These are phyloP conservation scores for Kuraishia hungarica DNA, from an alignment of 805 yeast species.

Conservation along the genomic window DNA sequence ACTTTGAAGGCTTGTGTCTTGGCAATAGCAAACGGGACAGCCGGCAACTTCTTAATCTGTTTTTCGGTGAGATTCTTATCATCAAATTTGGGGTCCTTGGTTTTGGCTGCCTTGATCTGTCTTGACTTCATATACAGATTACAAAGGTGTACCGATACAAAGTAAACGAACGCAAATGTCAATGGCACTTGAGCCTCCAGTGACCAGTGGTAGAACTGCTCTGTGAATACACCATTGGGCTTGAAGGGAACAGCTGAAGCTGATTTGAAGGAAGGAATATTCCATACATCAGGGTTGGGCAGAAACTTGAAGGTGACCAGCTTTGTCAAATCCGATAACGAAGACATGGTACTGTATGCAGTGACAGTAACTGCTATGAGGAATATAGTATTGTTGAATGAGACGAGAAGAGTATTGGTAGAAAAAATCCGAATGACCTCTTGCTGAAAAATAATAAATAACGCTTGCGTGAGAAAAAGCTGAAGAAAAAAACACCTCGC, in stretches of 20 bases:
- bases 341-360: not conserved
- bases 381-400: no score
- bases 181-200: slow-evolving; percentile 47
- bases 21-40: slow-evolving; percentile 47
- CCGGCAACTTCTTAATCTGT: slow-evolving; percentile 28
- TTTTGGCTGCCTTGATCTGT: slow-evolving; percentile 25
- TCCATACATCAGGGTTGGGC: slow-evolving; percentile 18
- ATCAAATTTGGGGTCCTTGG: slow-evolving; percentile 18
- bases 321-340: not conserved
- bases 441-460: not conserved
- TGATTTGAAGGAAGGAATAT: slow-evolving; percentile 17
- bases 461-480: not conserved
- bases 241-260: slow-evolving; percentile 19
- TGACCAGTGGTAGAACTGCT: slow-evolving; percentile 27
- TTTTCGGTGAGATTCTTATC: slow-evolving; percentile 8
- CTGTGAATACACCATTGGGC: slow-evolving; percentile 13
- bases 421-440: no score
- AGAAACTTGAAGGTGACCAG: slow-evolving; percentile 14
- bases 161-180: slow-evolving; percentile 49
- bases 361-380: not conserved
- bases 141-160: slow-evolving; percentile 44
- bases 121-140: slow-evolving; percentile 36
- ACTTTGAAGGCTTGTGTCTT: slow-evolving; percentile 35
- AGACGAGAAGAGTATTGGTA: no score
- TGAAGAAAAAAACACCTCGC: not conserved